These are phyloP conservation scores for Poteriospumella lacustris DNA, from an alignment of 108 stramenopile species.

Conservation along the genomic window DNA sequence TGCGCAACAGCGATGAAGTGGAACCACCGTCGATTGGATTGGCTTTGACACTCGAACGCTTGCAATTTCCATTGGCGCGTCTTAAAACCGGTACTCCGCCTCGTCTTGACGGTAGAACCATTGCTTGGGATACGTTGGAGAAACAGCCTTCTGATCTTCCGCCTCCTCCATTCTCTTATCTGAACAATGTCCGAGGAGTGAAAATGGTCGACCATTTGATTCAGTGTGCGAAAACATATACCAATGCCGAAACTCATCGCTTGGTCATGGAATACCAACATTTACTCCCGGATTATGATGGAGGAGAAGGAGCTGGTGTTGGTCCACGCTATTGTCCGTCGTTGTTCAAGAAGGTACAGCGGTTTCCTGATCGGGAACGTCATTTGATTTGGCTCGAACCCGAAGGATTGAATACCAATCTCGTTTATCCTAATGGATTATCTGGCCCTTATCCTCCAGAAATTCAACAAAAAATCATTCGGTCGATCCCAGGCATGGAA, in stretches of 20 bases:
- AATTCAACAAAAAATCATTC: constrained; percentile 75
- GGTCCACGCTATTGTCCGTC: constrained; percentile 94
- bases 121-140: constrained; percentile 76
- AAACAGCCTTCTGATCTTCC: constrained; percentile 77
- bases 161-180: constrained; percentile 58
- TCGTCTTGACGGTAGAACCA: constrained; percentile 80
- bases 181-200: constrained; percentile 59
- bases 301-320: constrained; percentile 75
- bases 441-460: constrained; percentile 81
- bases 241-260: constrained; percentile 60
- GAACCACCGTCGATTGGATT: constrained; percentile 89
- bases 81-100: constrained; percentile 96
- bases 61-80: constrained; percentile 78
- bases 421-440: constrained; percentile 97
- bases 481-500: constrained; percentile 72
- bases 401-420: constrained; percentile 83
- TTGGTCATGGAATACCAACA: constrained; percentile 79
- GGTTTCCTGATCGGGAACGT: constrained; percentile 78
- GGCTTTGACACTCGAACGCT: constrained; percentile 74
- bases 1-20: constrained; percentile 73
- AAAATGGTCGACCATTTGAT: constrained; percentile 36
- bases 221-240: constrained; percentile 46
- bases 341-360: constrained; percentile 84
- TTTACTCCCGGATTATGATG: constrained; percentile 78
- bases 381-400: constrained; percentile 97